Evolutionary conservation across 2,329 filamentous ascomycete species (phyloP).

Genomic region (Aspergillus glaucus): DNA sequence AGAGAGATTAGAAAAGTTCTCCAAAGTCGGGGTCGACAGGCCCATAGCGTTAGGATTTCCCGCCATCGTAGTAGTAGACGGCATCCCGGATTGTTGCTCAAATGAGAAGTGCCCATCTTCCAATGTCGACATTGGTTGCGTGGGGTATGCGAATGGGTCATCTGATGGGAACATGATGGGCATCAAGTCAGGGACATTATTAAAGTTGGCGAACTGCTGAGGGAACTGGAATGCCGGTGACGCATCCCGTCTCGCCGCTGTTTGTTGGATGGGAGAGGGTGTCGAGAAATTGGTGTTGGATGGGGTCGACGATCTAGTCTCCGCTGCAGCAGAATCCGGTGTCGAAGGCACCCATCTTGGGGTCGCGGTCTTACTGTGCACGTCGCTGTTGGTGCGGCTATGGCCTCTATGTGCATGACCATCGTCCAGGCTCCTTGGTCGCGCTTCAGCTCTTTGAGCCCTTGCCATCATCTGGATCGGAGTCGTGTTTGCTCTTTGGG

Average conservation of each 20-base stretch:
- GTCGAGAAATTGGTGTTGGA: slow-evolving; percentile 3
- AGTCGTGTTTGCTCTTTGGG: slow-evolving; percentile 36
- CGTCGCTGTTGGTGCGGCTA: background rate
- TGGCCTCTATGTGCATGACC: slow-evolving; percentile 6
- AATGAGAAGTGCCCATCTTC: slow-evolving; percentile 37
- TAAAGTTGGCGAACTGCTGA: slow-evolving; percentile 25
- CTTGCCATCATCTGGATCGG: slow-evolving; percentile 26
- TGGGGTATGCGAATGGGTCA: slow-evolving; percentile 47
- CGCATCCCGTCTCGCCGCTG: slow-evolving; percentile 12
- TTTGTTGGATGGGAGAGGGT: slow-evolving; percentile 9
- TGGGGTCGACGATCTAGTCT: slow-evolving; percentile 23
- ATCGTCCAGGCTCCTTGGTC: slow-evolving; percentile 27
- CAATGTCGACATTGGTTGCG: slow-evolving; percentile 43
- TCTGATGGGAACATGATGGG: slow-evolving; percentile 47
- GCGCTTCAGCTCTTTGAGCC: slow-evolving; percentile 17
- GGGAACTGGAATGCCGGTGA: slow-evolving; percentile 23
- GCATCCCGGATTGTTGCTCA: slow-evolving; percentile 12
- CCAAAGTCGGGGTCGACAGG: slow-evolving; percentile 20
- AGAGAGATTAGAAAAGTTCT: slow-evolving; percentile 21
- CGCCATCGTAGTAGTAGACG: slow-evolving; percentile 12
- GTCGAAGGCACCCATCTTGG: slow-evolving; percentile 21
- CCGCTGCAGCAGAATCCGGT: slow-evolving; percentile 22
- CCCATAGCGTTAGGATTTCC: slow-evolving; percentile 6
- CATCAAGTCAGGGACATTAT: slow-evolving; percentile 42
- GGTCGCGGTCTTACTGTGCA: slow-evolving; percentile 3